phyloP scores from a whole-genome alignment of 163 green algal genomes.

The Scenedesmus sp. region DNA sequence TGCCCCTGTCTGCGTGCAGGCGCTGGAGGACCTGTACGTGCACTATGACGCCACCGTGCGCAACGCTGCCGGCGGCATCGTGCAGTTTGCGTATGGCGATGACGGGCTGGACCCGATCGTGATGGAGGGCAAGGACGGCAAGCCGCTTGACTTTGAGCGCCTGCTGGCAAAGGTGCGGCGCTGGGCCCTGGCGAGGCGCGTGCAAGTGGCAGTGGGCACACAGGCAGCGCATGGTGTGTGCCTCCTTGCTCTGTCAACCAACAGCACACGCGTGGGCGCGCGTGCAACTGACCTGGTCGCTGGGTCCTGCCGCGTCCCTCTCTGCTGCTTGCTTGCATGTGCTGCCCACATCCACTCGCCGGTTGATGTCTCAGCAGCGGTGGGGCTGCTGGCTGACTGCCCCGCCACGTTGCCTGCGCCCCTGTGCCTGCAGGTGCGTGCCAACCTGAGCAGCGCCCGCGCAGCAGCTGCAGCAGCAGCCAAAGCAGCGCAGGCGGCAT shows the following conservation, averaged over 20 bases:
- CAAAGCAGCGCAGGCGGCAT: slow-evolving; percentile 1
- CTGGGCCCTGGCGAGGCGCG: too few species aligned
- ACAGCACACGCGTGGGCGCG: too few species aligned
- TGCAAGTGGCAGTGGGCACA: too few species aligned
- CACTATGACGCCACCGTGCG: slow-evolving; percentile 97
- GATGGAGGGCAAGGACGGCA: slow-evolving; percentile 89
- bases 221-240: not conserved
- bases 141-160: slow-evolving; percentile 81
- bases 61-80: slow-evolving; percentile 86
- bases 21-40: slow-evolving; percentile 96
- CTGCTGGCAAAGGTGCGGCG: slow-evolving; percentile 71
- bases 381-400: too few species aligned
- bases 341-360: too few species aligned
- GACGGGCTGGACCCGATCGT: slow-evolving; percentile 91
- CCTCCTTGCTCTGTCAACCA: too few species aligned
- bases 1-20: slow-evolving; percentile 56
- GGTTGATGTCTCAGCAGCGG: too few species aligned
- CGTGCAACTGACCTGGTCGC: too few species aligned
- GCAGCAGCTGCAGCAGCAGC: slow-evolving; percentile 19
- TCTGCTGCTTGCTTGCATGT: not conserved
- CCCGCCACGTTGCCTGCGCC: too few species aligned
- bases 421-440: slow-evolving; percentile 53
- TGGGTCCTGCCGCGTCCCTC: not conserved
- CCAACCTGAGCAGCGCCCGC: slow-evolving; percentile 46
- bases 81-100: slow-evolving; percentile 93